These are phyloP conservation scores for Diaporthe amygdali DNA, from an alignment of 2,329 filamentous ascomycete genomes.

Conservation along the genomic window DNA sequence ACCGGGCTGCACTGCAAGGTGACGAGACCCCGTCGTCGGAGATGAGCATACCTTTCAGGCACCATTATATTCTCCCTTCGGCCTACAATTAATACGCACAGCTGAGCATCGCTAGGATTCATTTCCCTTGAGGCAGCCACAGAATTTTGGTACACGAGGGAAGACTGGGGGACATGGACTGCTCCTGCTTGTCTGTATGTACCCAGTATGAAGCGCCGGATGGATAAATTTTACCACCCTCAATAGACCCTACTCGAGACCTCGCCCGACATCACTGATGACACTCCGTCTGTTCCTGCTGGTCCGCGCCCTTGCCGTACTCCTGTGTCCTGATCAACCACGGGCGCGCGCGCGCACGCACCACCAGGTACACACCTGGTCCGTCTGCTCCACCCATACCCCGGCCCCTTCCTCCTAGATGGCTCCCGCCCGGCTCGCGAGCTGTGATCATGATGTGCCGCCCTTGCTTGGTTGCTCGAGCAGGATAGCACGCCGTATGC, in stretches of 20 bases:
- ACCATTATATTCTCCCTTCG: not conserved
- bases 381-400: not conserved
- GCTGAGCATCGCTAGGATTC: not conserved
- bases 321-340: not conserved
- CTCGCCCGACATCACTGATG: not conserved
- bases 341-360: not conserved
- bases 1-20: too few species aligned
- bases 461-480: not conserved
- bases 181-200: not conserved
- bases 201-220: not conserved
- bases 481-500: too few species aligned
- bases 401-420: not conserved
- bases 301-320: not conserved
- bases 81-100: not conserved
- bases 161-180: not conserved
- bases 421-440: not conserved
- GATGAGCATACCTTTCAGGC: not conserved
- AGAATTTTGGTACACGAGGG: not conserved
- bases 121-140: not conserved
- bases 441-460: not conserved
- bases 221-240: not conserved
- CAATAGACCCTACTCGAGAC: not conserved
- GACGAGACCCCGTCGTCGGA: not conserved
- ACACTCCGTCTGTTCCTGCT: not conserved
- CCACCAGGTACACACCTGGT: not conserved